phyloP scores from a whole-genome alignment of 495 filamentous ascomycete species.

The Daldinia childiae region DNA sequence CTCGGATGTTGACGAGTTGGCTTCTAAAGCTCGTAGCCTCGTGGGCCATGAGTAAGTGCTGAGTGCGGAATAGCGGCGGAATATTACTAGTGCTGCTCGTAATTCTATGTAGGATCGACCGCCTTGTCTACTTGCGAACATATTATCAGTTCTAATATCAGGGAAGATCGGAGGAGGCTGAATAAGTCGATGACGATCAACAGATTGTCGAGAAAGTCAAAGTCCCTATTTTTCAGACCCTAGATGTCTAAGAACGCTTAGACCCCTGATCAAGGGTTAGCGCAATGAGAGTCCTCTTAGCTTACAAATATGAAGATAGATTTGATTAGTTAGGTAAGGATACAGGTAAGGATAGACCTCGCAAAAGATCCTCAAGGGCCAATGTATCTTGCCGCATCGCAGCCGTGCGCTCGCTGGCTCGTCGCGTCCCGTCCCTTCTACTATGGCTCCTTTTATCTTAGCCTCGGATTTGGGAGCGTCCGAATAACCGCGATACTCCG shows the following conservation, averaged over 20 bases:
- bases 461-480: slow-evolving; percentile 27
- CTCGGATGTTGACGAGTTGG: slow-evolving; percentile 23
- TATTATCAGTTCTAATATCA: slow-evolving; percentile 19
- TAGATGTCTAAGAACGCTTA: slow-evolving; percentile 15
- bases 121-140: slow-evolving; percentile 12
- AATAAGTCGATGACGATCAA: slow-evolving; percentile 34
- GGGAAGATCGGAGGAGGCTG: slow-evolving; percentile 23
- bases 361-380: slow-evolving; percentile 6
- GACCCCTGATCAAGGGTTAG: slow-evolving; percentile 25
- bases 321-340: slow-evolving; percentile 24
- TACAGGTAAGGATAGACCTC: slow-evolving; percentile 27
- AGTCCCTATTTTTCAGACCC: slow-evolving; percentile 27
- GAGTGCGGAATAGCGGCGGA: slow-evolving; percentile 6
- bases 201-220: slow-evolving; percentile 35
- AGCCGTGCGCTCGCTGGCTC: slow-evolving; percentile 28
- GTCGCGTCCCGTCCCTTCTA: slow-evolving; percentile 35
- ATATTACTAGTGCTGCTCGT: slow-evolving; percentile 6
- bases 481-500: slow-evolving; percentile 18
- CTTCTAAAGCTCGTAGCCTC: slow-evolving; percentile 6
- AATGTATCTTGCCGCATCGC: slow-evolving; percentile 13
- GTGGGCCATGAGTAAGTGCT: slow-evolving; percentile 4
- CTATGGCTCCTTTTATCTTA: slow-evolving; percentile 18
- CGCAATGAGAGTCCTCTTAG: slow-evolving; percentile 6
- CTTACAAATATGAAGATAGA: background rate
- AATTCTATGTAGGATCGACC: slow-evolving; percentile 3